Evolutionary conservation across 106 monocot species (phyloP).

Genomic region (Dioscorea alata): DNA sequence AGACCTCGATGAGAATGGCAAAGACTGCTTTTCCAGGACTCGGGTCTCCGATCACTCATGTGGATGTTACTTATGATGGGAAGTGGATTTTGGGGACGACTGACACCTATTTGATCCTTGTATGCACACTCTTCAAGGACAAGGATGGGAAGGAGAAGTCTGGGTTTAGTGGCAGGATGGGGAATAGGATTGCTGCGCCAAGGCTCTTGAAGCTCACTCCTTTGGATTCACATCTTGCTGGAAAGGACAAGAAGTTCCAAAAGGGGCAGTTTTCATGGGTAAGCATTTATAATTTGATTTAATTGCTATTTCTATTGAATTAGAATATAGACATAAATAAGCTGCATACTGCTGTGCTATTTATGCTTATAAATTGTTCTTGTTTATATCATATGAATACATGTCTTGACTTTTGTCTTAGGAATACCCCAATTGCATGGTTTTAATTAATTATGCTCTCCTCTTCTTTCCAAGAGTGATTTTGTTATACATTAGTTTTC

Average conservation of each 20-base stretch:
- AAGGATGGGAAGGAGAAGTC: constrained; percentile 92
- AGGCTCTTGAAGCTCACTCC: constrained; percentile 88
- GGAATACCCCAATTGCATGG: no score
- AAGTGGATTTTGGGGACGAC: constrained; percentile 92
- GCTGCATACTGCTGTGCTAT: no score
- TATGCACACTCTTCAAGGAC: constrained; percentile 73
- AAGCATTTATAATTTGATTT: constrained; percentile 5
- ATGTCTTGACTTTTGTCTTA: no score
- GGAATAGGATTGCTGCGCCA: constrained; percentile 78
- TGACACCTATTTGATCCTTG: constrained; percentile 75
- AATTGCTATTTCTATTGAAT: no score
- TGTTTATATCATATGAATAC: no score
- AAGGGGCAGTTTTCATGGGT: constrained; percentile 96
- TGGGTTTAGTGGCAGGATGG: constrained; percentile 87
- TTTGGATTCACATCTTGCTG: constrained; percentile 68
- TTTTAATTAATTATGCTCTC: no score
- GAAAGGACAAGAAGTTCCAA: constrained; percentile 63
- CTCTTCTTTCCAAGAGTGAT: no score
- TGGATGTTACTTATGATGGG: constrained; percentile 91
- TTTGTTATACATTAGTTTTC: no score
- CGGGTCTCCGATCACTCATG: constrained; percentile 73
- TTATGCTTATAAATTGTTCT: no score
- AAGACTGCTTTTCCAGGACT: constrained; percentile 90
- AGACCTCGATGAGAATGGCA: constrained; percentile 92
- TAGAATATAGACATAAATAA: no score